Conservation (phyloP, 306 rosid genomes). For the Cucumis melo region DNA sequence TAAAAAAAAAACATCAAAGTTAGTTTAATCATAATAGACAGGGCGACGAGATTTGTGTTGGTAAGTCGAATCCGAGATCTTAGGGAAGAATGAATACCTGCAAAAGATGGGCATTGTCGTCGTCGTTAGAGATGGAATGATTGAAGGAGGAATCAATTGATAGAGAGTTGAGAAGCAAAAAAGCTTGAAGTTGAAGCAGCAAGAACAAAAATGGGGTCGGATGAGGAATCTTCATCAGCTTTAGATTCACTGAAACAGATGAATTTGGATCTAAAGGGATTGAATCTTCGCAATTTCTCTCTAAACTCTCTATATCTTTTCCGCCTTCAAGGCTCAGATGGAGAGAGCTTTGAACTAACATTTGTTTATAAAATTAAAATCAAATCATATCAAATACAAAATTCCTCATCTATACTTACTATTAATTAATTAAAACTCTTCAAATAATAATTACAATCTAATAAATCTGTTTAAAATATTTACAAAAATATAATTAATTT, state of each 20-base stretch:
- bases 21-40: not conserved
- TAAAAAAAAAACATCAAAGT: not conserved
- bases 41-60: not conserved
- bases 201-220: constrained; percentile 6
- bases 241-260: not conserved
- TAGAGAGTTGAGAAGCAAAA: not conserved
- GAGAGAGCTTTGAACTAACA: too few species aligned
- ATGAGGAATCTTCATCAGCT: not conserved
- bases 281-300: not conserved
- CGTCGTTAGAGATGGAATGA: not conserved
- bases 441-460: too few species aligned
- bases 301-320: not conserved
- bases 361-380: too few species aligned
- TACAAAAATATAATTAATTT: too few species aligned
- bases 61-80: not conserved
- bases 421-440: too few species aligned
- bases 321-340: too few species aligned
- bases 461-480: too few species aligned
- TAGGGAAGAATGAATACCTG: constrained; percentile 26
- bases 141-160: constrained; percentile 13
- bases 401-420: too few species aligned
- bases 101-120: constrained; percentile 30
- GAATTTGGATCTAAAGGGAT: not conserved
- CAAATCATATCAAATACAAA: too few species aligned
- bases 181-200: constrained; percentile 19